phyloP scores from a whole-genome alignment of 805 yeast species.

The Starmerella ratchasimensis region DNA sequence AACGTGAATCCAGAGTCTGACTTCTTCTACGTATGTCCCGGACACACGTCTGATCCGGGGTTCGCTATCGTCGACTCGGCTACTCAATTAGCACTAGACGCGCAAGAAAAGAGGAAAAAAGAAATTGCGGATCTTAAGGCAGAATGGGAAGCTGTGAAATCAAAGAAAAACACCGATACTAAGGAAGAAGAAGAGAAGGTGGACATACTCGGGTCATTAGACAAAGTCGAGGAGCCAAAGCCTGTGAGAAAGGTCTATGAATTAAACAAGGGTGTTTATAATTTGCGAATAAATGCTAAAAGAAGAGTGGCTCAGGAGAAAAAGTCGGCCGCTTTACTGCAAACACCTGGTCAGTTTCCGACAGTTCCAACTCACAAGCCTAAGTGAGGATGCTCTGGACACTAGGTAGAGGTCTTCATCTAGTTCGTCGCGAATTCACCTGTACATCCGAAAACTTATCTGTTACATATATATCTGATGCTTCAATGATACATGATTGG shows the following conservation, averaged over 20 bases:
- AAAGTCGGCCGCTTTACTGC: slow-evolving; percentile 23
- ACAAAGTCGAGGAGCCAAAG: background rate
- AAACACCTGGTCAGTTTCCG: slow-evolving; percentile 26
- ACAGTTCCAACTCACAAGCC: slow-evolving; percentile 24
- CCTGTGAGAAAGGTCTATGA: slow-evolving; percentile 6
- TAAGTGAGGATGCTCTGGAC: too few relatives aligned
- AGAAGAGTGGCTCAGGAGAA: slow-evolving; percentile 23
- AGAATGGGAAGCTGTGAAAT: slow-evolving; percentile 23
- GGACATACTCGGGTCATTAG: slow-evolving; percentile 12
- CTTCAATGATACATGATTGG: too few relatives aligned
- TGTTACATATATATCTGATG: too few relatives aligned
- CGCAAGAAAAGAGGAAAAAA: slow-evolving; percentile 16
- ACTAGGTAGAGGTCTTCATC: too few relatives aligned
- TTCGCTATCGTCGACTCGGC: slow-evolving; percentile 35
- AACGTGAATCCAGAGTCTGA: slow-evolving; percentile 34
- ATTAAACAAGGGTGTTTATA: slow-evolving; percentile 33
- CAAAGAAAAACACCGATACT: slow-evolving; percentile 15
- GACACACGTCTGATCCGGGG: slow-evolving; percentile 36
- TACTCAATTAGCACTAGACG: slow-evolving; percentile 23
- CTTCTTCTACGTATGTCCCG: slow-evolving; percentile 39
- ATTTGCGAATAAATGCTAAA: slow-evolving; percentile 28
- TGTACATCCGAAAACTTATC: too few relatives aligned
- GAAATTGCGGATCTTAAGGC: slow-evolving; percentile 26
- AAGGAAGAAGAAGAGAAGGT: slow-evolving; percentile 13
- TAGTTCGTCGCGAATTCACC: too few relatives aligned